Conservation (phyloP, 495 filamentous ascomycete genomes). For the Aspergillus hancockii region DNA sequence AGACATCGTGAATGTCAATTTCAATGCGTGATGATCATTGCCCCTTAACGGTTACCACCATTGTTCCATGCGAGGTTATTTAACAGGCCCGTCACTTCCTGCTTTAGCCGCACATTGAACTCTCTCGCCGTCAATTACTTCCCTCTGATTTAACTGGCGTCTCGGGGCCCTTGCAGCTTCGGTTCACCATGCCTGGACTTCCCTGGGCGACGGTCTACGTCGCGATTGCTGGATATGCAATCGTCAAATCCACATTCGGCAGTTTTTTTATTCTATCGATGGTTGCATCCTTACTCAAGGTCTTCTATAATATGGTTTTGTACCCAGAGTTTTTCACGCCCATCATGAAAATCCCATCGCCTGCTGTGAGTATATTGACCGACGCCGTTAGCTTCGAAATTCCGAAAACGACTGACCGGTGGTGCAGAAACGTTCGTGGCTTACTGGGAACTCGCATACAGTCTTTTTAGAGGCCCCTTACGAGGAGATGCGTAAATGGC, state of each 20-base stretch:
- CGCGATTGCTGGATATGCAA: constrained; percentile 30
- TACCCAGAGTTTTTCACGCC: constrained; percentile 78
- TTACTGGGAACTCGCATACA: constrained; percentile 33
- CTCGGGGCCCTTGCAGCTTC: background rate
- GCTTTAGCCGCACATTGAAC: background rate
- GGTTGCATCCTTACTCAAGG: constrained; percentile 25
- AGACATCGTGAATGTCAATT: background rate
- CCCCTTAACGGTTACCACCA: background rate
- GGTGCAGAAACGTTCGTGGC: constrained; percentile 35
- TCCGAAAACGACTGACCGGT: background rate
- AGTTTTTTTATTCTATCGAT: constrained; percentile 27
- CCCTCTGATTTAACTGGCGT: background rate
- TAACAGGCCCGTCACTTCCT: background rate
- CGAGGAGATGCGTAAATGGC: constrained; percentile 60
- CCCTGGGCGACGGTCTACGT: constrained; percentile 25
- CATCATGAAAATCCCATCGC: constrained; percentile 61
- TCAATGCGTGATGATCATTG: background rate
- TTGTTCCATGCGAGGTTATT: background rate
- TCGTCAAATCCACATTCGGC: constrained; percentile 29
- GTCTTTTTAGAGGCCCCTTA: constrained; percentile 51
- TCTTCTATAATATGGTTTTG: constrained; percentile 55
- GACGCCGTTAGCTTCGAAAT: background rate
- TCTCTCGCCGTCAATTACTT: background rate
- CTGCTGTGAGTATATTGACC: constrained; percentile 42
- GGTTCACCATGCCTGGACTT: constrained; percentile 14